Evolutionary conservation across 2,329 filamentous ascomycete genomes (phyloP), one percentile per base, ranked within the genome.

Genomic region (Penicillium sp.): DNA sequence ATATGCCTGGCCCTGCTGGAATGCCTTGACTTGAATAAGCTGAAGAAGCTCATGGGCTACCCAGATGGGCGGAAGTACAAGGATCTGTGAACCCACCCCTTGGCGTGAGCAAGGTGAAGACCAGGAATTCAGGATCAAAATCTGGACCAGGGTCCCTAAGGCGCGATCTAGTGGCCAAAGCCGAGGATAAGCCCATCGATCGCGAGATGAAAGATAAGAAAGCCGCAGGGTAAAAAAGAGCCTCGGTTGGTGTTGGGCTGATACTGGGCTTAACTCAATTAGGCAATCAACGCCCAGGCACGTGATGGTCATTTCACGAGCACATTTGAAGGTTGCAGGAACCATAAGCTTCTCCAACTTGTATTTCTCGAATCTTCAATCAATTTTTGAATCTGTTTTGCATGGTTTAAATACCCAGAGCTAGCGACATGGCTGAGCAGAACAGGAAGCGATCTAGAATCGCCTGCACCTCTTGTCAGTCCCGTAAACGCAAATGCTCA

Each of bases 401-500:
- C 38, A 52, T 41, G 19, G 11, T 52, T 31, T 23, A 51, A 9
- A 26, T 8, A 26, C 23, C 19, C 35, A 38, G 38, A 19, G 23
- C 19, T 9, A n/a, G 31, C n/a, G 17, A 29, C 26, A 75, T 75
- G 73, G 55, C 68, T 48, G 72, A 76, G 35, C 67, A 69, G 19
- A 66, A 65, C 15, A 72, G 74, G 57, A 76, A 75, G 66, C 79
- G 82, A 1, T 79, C 82, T 26, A 78, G 77, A 45, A 63, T 81
- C 8, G 83, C 82, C 23, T 85, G 83, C 66, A 75, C 82, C 60
- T 81, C 83, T 19, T 87, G 85, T 60, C 79, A 85, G 41, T 78
- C 85, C 13, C 80, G 84, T 53, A 87, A 87, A 70, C 79, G 85
- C 50, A 84, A 84, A 73, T 87, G 85, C 66, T 82, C 86, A 64